These are phyloP conservation scores for Entomortierella parvispora DNA, from an alignment of 192 early-diverging fungal genomes.

Conservation along the genomic window DNA sequence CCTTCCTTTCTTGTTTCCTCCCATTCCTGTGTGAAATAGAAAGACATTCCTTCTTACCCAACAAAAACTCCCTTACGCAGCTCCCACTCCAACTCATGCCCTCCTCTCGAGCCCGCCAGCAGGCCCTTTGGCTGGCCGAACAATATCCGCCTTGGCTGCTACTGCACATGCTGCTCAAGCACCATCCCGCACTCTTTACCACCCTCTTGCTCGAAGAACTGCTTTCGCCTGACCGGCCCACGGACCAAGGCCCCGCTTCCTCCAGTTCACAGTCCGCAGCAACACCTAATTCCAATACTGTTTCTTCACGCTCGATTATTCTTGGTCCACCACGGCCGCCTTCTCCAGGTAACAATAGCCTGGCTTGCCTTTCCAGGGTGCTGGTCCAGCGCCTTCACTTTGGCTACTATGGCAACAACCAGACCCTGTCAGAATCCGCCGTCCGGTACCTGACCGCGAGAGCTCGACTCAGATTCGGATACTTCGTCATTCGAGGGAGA, in stretches of 20 bases:
- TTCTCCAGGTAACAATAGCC: not conserved
- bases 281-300: not conserved
- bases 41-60: not conserved
- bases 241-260: not conserved
- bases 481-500: conserved; percentile 44
- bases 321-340: not conserved
- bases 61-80: not conserved
- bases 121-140: conserved; percentile 16
- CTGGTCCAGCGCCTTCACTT: conserved; percentile 42
- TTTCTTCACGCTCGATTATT: not conserved
- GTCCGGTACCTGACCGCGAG: conserved; percentile 47
- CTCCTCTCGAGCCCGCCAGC: not conserved
- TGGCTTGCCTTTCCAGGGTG: conserved; percentile 23
- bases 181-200: conserved; percentile 13
- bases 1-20: not conserved
- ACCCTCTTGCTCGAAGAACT: conserved; percentile 33
- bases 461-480: conserved; percentile 41
- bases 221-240: conserved; percentile 12
- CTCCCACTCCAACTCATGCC: conserved; percentile 4
- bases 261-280: not conserved
- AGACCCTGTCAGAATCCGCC: conserved; percentile 15
- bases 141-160: conserved; percentile 38
- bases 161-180: conserved; percentile 39
- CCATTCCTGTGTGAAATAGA: not conserved
- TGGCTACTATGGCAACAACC: conserved; percentile 39